Base-by-base conservation (phyloP, 306 rosid genomes). In the Corylus heterophylla region DNA sequence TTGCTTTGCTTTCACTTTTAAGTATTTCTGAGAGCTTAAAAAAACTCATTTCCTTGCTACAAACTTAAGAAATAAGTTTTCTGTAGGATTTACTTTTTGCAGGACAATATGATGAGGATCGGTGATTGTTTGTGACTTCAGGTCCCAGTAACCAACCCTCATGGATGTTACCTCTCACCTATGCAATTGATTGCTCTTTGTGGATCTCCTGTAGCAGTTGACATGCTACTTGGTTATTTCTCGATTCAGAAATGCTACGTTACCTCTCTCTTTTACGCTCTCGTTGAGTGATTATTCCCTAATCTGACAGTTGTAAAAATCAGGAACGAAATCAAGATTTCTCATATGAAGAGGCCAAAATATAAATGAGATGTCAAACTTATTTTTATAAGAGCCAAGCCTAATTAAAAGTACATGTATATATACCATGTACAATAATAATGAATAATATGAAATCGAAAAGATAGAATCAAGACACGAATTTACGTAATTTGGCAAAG, bases 1-100 rank as follows among this genome's bases (percentile, higher is more conserved):
- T 87, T 80, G 88, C 80, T 78, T 85, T 77, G 71, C 81, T 68
- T 84, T 84, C 78, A 80, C 85, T 76, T 82, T 61, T 81, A 76
- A 55, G 54, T 69, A 56, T 45, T 5, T 76, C 35, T 52, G 73
- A 48, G 78, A 42, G 44, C 78, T 47, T 76, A 48, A 78, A 78
- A 31, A 31, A 70, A 74, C 61, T 64, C 56, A 69, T 78, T 64
- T 73, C 78, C 17, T 83, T 81, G 79, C 81, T 76, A 69, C 63
- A 31, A 76, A 62, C 75, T 85, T 55, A 81, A 78, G 86, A 37
- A 83, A 83, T 35, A 50, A 80, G 77, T 73, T 67, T 67, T 16
- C 71, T 6, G 49, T 74, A 29, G 59, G 20, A 75, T 81, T 72
- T 61, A 69, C 75, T 79, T 56, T 79, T 56, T 61, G 78, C 50